These are phyloP conservation scores for Debaryomycetaceae sp. DNA, from an alignment of 1,139 yeast species.

Conservation along the genomic window DNA sequence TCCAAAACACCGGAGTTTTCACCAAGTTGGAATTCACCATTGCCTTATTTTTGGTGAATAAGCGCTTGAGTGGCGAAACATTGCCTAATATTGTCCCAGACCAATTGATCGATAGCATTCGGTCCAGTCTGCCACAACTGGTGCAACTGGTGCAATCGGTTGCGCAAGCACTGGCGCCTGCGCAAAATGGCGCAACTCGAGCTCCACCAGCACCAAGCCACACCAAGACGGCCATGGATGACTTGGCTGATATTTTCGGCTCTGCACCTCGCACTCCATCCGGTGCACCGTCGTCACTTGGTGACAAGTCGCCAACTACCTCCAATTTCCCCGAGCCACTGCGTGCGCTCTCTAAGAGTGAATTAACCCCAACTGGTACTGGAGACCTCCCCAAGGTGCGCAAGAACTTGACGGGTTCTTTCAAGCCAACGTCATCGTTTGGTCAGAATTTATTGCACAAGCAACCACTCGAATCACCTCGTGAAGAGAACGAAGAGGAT, in stretches of 20 bases:
- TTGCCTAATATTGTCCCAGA: constrained; percentile 71
- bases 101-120: constrained; percentile 31
- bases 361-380: constrained; percentile 25
- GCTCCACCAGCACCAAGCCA: no score
- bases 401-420: constrained; percentile 31
- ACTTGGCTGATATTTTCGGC: constrained; percentile 56
- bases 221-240: constrained; percentile 61
- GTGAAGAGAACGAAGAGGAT: constrained; percentile 19
- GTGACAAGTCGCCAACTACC: constrained; percentile 3
- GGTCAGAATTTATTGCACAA: constrained; percentile 54
- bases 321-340: constrained; percentile 16
- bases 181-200: no score
- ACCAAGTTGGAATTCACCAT: constrained; percentile 81
- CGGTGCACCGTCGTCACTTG: constrained; percentile 15
- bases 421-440: constrained; percentile 62
- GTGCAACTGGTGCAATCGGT: constrained; percentile 13
- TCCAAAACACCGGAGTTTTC: constrained; percentile 81
- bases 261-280: constrained; percentile 13
- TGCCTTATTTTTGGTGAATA: constrained; percentile 90
- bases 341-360: constrained; percentile 30
- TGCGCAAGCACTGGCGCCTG: constrained; percentile 12
- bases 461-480: constrained; percentile 19
- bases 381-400: constrained; percentile 38
- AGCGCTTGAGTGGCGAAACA: constrained; percentile 68
- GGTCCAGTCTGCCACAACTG: constrained; percentile 18